Base-by-base conservation (phyloP, 345 rosid genomes). In the Eucalyptus polyanthemos region DNA sequence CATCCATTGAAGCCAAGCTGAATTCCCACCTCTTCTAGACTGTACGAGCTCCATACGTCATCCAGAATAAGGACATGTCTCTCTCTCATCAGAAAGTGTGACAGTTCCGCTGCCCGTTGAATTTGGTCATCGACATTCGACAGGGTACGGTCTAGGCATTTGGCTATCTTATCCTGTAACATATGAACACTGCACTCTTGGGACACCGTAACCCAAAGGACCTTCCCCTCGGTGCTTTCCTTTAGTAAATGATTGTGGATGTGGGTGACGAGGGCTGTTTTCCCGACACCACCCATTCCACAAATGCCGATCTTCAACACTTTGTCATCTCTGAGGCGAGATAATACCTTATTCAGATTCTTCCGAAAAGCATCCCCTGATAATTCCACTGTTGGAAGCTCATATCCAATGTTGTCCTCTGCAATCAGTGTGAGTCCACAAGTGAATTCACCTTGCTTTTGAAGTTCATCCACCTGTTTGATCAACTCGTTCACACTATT, bases 171-270 rank as follows among this genome's bases (percentile, higher is more conserved):
- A 42, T 86, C 45, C 83, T 91, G 92, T 5, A 91, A 87, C 31
- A 86, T 80, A 25, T 24, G 49, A 34, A 91, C 47, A 47, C 22
- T 76, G 13, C 40, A 49, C 58, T 72, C 86, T 37, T 76, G 56
- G 54, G 92, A 89, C 13, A 80, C 91, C 11, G 88, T 91, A 40
- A 91, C 86, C 92, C 90, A 91, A 47, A 53, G 51, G 6, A 88
- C 40, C 37, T 86, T 50, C 65, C 62, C 58, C 24, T 81, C 17
- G 17, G 6, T 53, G 45, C 19, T 31, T 40, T 15, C 45, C 19
- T 2, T 37, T 80, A 88, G 67, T 16, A 56, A 65, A 22, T 85
- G 86, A 80, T 88, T 89, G n/a, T 88, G 16, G 56, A 89, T 24
- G 87, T 91, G 88, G 44, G 7, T 86, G 56, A 62, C 37, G 3